phyloP scores from a whole-genome alignment of 345 rosid species.

The Rhizophora mangle region DNA sequence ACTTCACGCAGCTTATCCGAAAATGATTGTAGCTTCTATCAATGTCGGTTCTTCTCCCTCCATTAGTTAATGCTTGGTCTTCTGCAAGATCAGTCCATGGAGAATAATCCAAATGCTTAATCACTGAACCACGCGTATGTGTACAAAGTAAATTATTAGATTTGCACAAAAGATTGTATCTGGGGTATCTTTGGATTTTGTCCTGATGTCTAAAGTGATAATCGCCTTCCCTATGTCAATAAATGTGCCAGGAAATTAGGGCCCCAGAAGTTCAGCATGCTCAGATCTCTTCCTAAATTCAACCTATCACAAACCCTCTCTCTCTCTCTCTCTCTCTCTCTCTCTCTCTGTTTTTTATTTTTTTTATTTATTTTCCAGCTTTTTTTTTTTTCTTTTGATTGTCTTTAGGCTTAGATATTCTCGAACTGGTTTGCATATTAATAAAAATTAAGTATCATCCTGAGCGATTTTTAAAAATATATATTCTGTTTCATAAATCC shows the following conservation, averaged over 20 bases:
- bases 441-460: too few species aligned
- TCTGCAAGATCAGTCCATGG: not conserved
- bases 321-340: too few species aligned
- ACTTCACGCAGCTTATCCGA: slow-evolving; percentile 15
- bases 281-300: slow-evolving; percentile 20
- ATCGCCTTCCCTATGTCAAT: too few species aligned
- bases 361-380: too few species aligned
- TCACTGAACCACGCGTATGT: not conserved
- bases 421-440: too few species aligned
- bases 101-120: not conserved
- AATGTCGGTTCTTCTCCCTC: slow-evolving; percentile 29
- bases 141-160: not conserved
- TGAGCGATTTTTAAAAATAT: too few species aligned
- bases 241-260: not conserved
- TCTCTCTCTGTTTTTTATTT: too few species aligned
- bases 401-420: too few species aligned
- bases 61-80: slow-evolving; percentile 21
- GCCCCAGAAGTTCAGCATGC: slow-evolving; percentile 33
- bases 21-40: slow-evolving; percentile 17
- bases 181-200: slow-evolving; percentile 3
- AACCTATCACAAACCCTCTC: not conserved
- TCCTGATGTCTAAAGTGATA: not conserved
- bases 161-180: not conserved
- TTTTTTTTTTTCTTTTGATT: too few species aligned
- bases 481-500: too few species aligned